Evolutionary conservation across 768 basidiomycete genomes (phyloP).

Genomic region (Termitomyces sp.): DNA sequence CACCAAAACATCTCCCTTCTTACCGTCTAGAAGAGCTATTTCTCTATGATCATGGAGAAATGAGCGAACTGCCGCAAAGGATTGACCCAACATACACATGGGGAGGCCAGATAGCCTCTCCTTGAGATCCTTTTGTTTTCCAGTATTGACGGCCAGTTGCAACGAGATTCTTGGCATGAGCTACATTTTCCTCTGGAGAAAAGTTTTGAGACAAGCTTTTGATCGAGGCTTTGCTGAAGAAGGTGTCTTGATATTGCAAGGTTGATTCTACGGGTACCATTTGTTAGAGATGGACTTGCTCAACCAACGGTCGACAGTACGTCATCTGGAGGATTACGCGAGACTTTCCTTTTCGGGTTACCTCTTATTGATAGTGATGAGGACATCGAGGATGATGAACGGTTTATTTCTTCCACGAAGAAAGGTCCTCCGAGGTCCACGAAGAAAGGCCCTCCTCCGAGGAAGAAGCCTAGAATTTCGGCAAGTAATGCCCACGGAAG

Average conservation of each 20-base stretch:
- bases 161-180: slow-evolving; percentile 27
- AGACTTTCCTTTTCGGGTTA: too few species aligned
- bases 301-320: too few species aligned
- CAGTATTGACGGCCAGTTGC: slow-evolving; percentile 45
- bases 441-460: slow-evolving; percentile 15
- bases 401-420: slow-evolving; percentile 28
- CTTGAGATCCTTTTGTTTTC: slow-evolving; percentile 43
- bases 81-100: slow-evolving; percentile 25
- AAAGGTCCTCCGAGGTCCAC: too few species aligned
- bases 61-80: background rate
- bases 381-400: slow-evolving; percentile 22
- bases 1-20: background rate
- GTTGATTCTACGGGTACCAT: background rate
- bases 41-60: slow-evolving; percentile 21
- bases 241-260: slow-evolving; percentile 17
- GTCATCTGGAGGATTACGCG: too few species aligned
- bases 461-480: slow-evolving; percentile 18
- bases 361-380: slow-evolving; percentile 16
- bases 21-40: slow-evolving; percentile 51
- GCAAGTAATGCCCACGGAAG: slow-evolving; percentile 11
- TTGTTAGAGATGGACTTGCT: too few species aligned
- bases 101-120: slow-evolving; percentile 57
- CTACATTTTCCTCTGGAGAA: slow-evolving; percentile 28
- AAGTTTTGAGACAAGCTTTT: slow-evolving; percentile 36
- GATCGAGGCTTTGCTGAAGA: slow-evolving; percentile 31